Base-by-base conservation (phyloP, 495 filamentous ascomycete genomes). In the Aspergillus taichungensis region DNA sequence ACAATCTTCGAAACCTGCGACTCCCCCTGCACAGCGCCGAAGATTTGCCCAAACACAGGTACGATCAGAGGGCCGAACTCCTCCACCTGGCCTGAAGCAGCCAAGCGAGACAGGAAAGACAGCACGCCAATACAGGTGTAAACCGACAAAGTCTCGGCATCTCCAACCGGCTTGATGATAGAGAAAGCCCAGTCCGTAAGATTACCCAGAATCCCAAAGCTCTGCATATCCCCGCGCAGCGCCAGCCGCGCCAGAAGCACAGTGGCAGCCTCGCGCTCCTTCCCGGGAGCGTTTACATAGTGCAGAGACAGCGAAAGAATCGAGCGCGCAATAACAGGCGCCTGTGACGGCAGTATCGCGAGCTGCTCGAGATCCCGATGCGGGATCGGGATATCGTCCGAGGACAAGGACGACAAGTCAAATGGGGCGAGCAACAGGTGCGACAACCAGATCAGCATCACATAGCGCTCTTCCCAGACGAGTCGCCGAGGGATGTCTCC, bases 381-480 rank as follows among this genome's bases (percentile, higher is more conserved):
- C 7, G 59, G 59, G 8, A 66, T 42, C 0, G 63, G 62, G 10
- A 66, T 59, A 42, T 69, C 61, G 30, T 67, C 69, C 8, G 82
- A 83, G 3, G 91, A 95, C 43, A 98, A 85, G 6, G 84, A 87
- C 13, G 80, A 72, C 41, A 99, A 70, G 53, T 95, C 91, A 63
- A 97, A 97, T 0, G 92, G 92, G 9, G 86, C 85, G n/a, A 96
- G 77, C 54, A 94, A 73, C 3, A 97, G 69, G 63, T 97, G 94
- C 2, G 87, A 90, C 6, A 99, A 73, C 92, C 92, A 99, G 30
- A 95, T 73, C 8, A 99, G 66, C 45, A 89, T 81, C 28, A 95
- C 69, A 53, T 94, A 96, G 24, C 84, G 75, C 63, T 95, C 87
- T 61, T 95, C 80, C 92, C 92, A 99, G 6, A 67, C 66, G 63